phyloP scores from a whole-genome alignment of 1,139 yeast genomes.

The Sugiyamaella neomexicana region DNA sequence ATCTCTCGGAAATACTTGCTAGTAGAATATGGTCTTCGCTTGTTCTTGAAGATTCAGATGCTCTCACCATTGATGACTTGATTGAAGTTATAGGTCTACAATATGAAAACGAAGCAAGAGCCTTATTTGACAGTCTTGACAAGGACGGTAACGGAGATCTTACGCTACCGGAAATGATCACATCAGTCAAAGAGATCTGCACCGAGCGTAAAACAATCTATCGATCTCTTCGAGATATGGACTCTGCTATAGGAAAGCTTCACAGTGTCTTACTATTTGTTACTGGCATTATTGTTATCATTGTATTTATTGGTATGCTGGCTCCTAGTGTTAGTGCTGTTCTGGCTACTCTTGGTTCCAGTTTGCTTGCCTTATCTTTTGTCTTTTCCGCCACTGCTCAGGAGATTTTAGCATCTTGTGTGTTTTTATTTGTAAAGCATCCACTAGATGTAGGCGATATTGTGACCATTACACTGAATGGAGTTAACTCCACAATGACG shows the following conservation, averaged over 20 bases:
- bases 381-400: conserved; percentile 44
- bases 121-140: conserved; percentile 42
- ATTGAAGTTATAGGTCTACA: conserved; percentile 41
- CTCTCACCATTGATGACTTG: conserved; percentile 40
- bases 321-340: conserved; percentile 46
- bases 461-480: conserved; percentile 35
- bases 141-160: conserved; percentile 43
- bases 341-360: conserved; percentile 46
- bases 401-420: conserved; percentile 44
- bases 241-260: conserved; percentile 44
- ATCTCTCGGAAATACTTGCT: conserved; percentile 40
- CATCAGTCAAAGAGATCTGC: conserved; percentile 39
- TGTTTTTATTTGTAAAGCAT: conserved; percentile 46
- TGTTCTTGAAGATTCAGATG: conserved; percentile 44
- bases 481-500: conserved; percentile 30
- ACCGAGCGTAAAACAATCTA: conserved; percentile 42
- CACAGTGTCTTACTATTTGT: conserved; percentile 41
- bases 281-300: conserved; percentile 39
- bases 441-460: conserved; percentile 48
- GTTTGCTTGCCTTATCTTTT: conserved; percentile 44
- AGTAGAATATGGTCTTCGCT: conserved; percentile 46
- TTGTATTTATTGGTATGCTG: conserved; percentile 45
- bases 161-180: conserved; percentile 43
- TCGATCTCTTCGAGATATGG: conserved; percentile 44
- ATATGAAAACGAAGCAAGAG: conserved; percentile 38